These are phyloP conservation scores for Magnolia officinalis DNA, from an alignment of 164 flowering plant genomes.

Conservation along the genomic window DNA sequence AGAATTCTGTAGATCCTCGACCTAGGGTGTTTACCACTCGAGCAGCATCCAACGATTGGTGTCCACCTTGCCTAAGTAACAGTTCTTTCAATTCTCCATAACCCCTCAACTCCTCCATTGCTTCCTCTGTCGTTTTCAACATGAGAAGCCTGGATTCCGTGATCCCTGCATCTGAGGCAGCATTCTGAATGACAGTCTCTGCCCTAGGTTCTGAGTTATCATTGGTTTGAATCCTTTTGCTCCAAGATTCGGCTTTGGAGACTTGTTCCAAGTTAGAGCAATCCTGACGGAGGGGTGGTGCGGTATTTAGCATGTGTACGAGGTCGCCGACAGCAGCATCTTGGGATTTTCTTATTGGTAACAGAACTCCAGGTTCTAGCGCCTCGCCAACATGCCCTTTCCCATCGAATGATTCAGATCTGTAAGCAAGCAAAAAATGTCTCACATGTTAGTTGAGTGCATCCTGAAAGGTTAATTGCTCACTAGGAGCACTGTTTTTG, in stretches of 20 bases:
- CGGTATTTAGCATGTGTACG: slow-evolving; percentile 58
- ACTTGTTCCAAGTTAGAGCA: slow-evolving; percentile 23
- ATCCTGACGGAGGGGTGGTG: slow-evolving; percentile 71
- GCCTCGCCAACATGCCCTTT: slow-evolving; percentile 29
- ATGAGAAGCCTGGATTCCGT: slow-evolving; percentile 34
- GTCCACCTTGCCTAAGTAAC: slow-evolving; percentile 43
- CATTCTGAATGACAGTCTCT: slow-evolving; percentile 10
- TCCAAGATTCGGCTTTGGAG: slow-evolving; percentile 25
- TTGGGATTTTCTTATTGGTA: slow-evolving; percentile 47
- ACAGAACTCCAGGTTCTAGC: slow-evolving; percentile 36
- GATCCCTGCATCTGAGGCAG: slow-evolving; percentile 20
- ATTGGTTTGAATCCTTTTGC: slow-evolving; percentile 10
- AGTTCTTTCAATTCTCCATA: slow-evolving; percentile 54
- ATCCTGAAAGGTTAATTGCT: neutral
- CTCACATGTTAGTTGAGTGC: neutral
- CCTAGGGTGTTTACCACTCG: slow-evolving; percentile 7
- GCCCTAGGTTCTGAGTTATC: slow-evolving; percentile 15
- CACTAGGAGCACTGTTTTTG: too few species aligned
- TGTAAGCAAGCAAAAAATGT: slow-evolving; percentile 15
- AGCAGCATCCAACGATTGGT: slow-evolving; percentile 15
- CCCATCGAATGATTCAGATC: slow-evolving; percentile 55
- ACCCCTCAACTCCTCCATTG: slow-evolving; percentile 68
- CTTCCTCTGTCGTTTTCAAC: slow-evolving; percentile 68
- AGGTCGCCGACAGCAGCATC: slow-evolving; percentile 83
- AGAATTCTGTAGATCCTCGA: neutral